Percentiles rank a stretch among this genome's conserved stretches.
These are phyloP conservation scores for Amanita polypyramis DNA, from an alignment of 768 basidiomycete species.

Conservation along the genomic window DNA sequence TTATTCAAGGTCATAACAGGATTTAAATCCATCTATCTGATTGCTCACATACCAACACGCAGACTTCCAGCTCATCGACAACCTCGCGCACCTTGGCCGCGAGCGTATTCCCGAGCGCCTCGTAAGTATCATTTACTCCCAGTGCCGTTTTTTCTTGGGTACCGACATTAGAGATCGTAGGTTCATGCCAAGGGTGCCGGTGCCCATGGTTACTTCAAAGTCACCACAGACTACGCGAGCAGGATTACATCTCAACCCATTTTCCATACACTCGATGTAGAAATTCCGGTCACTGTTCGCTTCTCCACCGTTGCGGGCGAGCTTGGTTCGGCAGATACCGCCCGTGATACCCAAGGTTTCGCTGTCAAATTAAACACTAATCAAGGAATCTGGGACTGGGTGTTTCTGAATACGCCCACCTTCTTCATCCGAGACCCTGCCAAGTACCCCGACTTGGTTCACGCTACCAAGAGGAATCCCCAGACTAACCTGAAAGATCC, in stretches of 20 bases:
- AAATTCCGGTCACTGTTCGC: constrained; percentile 67
- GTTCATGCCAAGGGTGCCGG: constrained; percentile 90
- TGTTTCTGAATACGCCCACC: constrained; percentile 87
- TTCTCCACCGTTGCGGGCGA: constrained; percentile 95
- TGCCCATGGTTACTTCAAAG: constrained; percentile 88
- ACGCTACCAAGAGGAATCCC: constrained; percentile 87
- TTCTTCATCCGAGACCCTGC: constrained; percentile 84
- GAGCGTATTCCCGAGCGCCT: constrained; percentile 96
- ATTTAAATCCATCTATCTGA: too few relatives aligned
- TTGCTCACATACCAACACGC: background rate
- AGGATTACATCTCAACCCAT: constrained; percentile 69
- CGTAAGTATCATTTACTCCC: constrained; percentile 30
- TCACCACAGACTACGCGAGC: constrained; percentile 67
- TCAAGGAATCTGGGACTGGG: constrained; percentile 91
- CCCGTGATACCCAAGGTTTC: constrained; percentile 90
- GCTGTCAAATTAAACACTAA: constrained; percentile 83
- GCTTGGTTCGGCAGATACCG: constrained; percentile 81
- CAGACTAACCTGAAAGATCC: constrained; percentile 86
- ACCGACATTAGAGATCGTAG: constrained; percentile 25
- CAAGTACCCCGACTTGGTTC: constrained; percentile 92
- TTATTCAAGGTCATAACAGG: too few relatives aligned
- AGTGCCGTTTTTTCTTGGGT: constrained; percentile 15
- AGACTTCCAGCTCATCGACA: constrained; percentile 87
- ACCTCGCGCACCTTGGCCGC: constrained; percentile 86
- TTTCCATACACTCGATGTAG: constrained; percentile 55